Base-by-base conservation (phyloP, 2,329 filamentous ascomycete species). In the Claviceps arundinis region DNA sequence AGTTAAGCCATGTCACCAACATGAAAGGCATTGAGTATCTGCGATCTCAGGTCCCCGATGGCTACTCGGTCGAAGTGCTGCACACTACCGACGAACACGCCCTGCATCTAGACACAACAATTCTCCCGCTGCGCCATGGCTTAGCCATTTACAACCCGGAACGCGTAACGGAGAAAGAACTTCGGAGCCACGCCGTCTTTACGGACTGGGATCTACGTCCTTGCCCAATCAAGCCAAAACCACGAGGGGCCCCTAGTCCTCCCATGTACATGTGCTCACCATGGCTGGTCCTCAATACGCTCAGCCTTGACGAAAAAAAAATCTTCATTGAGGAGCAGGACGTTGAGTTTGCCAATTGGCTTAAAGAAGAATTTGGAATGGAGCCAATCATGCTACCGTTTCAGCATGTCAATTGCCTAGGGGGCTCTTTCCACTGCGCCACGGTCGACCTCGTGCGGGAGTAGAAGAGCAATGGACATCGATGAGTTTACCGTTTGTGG, bases 1-100 rank as follows among this genome's bases (percentile, higher is more conserved):
- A 68, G 50, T 52, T 59, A 22, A 65, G 62, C 54, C 52, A 67
- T 50, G 64, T 67, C 45, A 66, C 65, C 34, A 66, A 66, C 54
- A 50, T 47, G 43, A 59, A 57, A 37, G 64, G 64, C n/a, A 54
- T 65, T 16, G 56, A 66, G 17, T 67, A 65, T 41, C 37, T 67
- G 9, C 56, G 55, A 14, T 51, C 51, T 6, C 30, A 54, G 17
- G 30, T 65, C 3, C 60, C 61, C 1, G 53, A 56, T n/a, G 59
- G 60, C 3, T 66, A 66, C 49, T 57, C 53, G 5, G 55, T 65
- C 24, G 63, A 64, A 55, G 51, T 67, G 4, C 51, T 65, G 3
- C 52, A 58, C 8, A 55, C 56, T 5, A 57, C 57, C 9, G 62
- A 65, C 19, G 52, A 58, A 4, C 53, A 62, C 48, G 62, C 58